phyloP scores from a whole-genome alignment of 768 basidiomycete genomes.

The Pleurotus tuoliensis region DNA sequence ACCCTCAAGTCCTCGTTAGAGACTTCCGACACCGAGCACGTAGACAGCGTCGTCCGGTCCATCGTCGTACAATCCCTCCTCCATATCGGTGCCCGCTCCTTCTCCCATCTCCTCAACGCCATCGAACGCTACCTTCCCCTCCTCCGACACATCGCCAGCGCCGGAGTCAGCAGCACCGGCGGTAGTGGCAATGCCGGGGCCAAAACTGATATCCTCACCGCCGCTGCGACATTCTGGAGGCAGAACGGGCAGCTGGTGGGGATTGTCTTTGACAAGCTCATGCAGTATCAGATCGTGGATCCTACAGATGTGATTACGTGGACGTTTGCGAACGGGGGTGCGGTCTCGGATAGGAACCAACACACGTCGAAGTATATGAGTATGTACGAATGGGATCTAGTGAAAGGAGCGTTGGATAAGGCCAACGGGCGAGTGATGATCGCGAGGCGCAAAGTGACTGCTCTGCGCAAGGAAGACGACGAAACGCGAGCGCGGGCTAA shows the following conservation, averaged over 20 bases:
- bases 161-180: constrained; percentile 32
- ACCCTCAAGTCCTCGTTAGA: constrained; percentile 63
- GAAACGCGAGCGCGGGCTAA: constrained; percentile 75
- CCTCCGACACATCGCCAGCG: constrained; percentile 60
- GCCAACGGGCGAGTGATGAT: constrained; percentile 84
- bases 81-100: constrained; percentile 89
- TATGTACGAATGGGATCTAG: constrained; percentile 80
- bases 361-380: constrained; percentile 40
- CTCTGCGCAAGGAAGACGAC: constrained; percentile 84
- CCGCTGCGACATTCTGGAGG: constrained; percentile 78
- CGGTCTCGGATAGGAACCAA: constrained; percentile 32
- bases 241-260: constrained; percentile 80
- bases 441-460: constrained; percentile 68
- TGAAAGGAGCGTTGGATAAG: constrained; percentile 83
- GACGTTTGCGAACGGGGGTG: constrained; percentile 61
- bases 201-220: constrained; percentile 66
- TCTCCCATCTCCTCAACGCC: constrained; percentile 96
- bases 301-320: constrained; percentile 87
- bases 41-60: constrained; percentile 66
- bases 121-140: constrained; percentile 90
- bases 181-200: constrained; percentile 47
- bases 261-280: constrained; percentile 95
- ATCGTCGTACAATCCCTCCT: constrained; percentile 87
- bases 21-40: constrained; percentile 52
- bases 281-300: constrained; percentile 98